A percentile compares a stretch with the other conserved stretches of the same genome.
Evolutionary conservation across 179 eudicot genomes (phyloP).

Genomic region (Beta corolliflora): DNA sequence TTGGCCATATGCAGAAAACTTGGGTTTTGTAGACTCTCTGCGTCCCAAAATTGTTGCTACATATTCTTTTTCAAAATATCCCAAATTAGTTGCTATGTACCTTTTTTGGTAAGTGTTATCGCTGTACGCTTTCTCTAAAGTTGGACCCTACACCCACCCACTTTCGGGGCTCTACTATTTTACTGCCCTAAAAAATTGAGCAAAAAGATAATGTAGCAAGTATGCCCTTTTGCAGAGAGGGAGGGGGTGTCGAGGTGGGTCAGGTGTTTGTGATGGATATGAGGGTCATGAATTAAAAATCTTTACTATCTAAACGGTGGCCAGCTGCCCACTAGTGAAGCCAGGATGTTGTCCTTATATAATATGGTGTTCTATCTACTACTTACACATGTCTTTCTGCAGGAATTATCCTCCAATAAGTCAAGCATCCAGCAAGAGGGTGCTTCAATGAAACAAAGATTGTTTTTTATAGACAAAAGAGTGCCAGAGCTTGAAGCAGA

Average conservation of each 20-base stretch:
- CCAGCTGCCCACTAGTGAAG: constrained; percentile 1
- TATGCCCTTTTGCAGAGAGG: neutral
- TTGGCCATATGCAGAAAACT: too few relatives aligned
- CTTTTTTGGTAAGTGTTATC: too few relatives aligned
- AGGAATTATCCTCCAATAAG: constrained; percentile 70
- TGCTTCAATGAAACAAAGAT: constrained; percentile 59
- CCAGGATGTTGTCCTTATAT: neutral
- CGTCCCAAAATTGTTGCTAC: too few relatives aligned
- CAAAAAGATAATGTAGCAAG: too few relatives aligned
- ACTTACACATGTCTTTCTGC: constrained; percentile 11
- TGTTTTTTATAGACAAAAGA: constrained; percentile 66
- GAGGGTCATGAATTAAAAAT: neutral
- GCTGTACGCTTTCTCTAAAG: too few relatives aligned
- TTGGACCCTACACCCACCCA: too few relatives aligned
- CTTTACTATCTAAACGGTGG: neutral
- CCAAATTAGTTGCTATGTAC: too few relatives aligned
- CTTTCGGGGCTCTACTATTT: too few relatives aligned
- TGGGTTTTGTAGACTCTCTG: too few relatives aligned
- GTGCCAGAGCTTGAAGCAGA: constrained; percentile 79
- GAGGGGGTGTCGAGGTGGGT: neutral
- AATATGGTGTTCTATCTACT: neutral
- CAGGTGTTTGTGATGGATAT: neutral
- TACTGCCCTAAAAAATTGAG: too few relatives aligned
- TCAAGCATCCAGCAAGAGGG: constrained; percentile 61
- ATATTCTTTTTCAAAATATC: too few relatives aligned